A percentile compares a stretch with the other conserved stretches of the same genome.
phyloP scores from a whole-genome alignment of 2,329 filamentous ascomycete species.

The Penicillium palitans region DNA sequence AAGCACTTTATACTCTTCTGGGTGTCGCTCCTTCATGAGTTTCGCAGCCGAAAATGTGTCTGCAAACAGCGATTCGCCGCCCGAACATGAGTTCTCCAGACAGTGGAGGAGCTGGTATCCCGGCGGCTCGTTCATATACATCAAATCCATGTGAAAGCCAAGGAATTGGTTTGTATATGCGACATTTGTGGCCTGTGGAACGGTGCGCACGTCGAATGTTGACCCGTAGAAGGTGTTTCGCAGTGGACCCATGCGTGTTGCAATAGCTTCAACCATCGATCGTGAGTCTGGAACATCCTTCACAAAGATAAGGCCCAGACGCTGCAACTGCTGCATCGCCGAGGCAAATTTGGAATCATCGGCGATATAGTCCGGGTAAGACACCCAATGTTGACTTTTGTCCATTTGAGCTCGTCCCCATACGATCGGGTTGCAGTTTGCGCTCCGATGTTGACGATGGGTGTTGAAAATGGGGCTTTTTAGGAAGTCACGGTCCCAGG shows the following conservation, averaged over 20 bases:
- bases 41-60: constrained; percentile 67
- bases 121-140: constrained; percentile 79
- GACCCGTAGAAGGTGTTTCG: constrained; percentile 88
- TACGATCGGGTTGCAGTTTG: constrained; percentile 31
- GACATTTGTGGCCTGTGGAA: constrained; percentile 83
- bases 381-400: constrained; percentile 53
- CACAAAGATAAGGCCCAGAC: constrained; percentile 74
- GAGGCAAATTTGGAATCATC: constrained; percentile 58
- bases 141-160: constrained; percentile 88
- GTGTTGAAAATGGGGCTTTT: constrained; percentile 11
- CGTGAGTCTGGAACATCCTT: constrained; percentile 69
- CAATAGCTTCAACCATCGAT: constrained; percentile 66
- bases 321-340: constrained; percentile 63
- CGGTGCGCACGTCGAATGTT: constrained; percentile 85
- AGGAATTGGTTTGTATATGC: constrained; percentile 83
- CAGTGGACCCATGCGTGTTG: constrained; percentile 70
- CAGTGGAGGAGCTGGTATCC: constrained; percentile 88
- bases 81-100: constrained; percentile 73
- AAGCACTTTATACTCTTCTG: constrained; percentile 39
- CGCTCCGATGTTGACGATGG: constrained; percentile 17
- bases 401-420: constrained; percentile 48
- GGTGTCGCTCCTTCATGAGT: constrained; percentile 17
- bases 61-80: constrained; percentile 83
- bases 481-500: constrained; percentile 25
- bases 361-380: constrained; percentile 71